phyloP scores from a whole-genome alignment of 1,139 yeast genomes.

The Candida dubliniensis region DNA sequence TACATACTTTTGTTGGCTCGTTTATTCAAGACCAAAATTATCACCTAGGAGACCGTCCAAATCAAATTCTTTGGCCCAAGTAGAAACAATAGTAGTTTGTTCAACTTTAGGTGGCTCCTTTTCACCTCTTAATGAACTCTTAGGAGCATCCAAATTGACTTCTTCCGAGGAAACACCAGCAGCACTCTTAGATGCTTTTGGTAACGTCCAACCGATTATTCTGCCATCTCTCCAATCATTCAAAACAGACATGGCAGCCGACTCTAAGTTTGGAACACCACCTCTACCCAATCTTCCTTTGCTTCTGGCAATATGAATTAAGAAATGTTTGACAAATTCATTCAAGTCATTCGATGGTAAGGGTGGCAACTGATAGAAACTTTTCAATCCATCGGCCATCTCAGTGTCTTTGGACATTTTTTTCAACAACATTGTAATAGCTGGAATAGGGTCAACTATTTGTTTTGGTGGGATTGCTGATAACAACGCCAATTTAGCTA shows the following conservation, averaged over 20 bases:
- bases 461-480: conserved; percentile 91
- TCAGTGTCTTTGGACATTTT: conserved; percentile 68
- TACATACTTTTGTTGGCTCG: no score
- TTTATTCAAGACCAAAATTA: conserved; percentile 28
- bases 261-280: conserved; percentile 84
- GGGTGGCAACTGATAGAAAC: conserved; percentile 79
- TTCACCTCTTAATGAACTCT: conserved; percentile 46
- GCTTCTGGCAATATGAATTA: conserved; percentile 89
- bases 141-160: conserved; percentile 34
- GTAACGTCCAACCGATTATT: conserved; percentile 86
- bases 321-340: conserved; percentile 75
- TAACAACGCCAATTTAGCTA: conserved; percentile 82
- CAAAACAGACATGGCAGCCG: conserved; percentile 81
- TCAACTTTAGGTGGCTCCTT: conserved; percentile 57
- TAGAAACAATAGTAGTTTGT: conserved; percentile 78
- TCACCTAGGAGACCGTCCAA: conserved; percentile 71
- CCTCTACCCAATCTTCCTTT: conserved; percentile 92
- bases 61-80: conserved; percentile 94
- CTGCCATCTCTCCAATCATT: conserved; percentile 98
- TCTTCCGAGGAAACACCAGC: conserved; percentile 25
- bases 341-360: conserved; percentile 63
- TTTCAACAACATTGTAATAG: conserved; percentile 74
- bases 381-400: conserved; percentile 74
- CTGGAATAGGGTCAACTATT: conserved; percentile 80
- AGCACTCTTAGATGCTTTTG: conserved; percentile 58